Conservation (phyloP, 805 yeast species). For the Lachancea kluyveri region DNA sequence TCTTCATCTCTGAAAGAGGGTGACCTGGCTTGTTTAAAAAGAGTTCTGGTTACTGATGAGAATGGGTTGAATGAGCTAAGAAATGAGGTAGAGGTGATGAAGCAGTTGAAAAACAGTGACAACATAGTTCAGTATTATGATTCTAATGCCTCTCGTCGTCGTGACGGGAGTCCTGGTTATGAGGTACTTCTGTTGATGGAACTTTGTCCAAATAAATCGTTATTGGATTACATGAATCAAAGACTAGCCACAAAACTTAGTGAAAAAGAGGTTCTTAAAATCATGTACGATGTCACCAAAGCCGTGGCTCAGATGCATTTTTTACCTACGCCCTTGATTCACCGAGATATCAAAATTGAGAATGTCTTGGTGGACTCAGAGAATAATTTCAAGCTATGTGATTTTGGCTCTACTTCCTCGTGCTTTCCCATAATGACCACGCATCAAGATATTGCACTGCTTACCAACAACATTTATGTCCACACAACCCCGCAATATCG, state of each 20-base stretch:
- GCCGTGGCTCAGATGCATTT: conserved; percentile 86
- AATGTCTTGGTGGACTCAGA: conserved; percentile 75
- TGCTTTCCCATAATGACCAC: conserved; percentile 52
- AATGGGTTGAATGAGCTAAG: conserved; percentile 58
- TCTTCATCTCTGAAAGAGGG: conserved; percentile 29
- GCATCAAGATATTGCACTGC: conserved; percentile 67
- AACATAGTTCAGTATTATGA: conserved; percentile 67
- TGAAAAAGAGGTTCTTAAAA: conserved; percentile 71
- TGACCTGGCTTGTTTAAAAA: conserved; percentile 59
- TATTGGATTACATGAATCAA: conserved; percentile 87
- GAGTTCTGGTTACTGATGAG: conserved; percentile 70
- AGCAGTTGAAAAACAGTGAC: conserved; percentile 47
- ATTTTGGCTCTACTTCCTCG: conserved; percentile 80
- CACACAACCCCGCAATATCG: conserved; percentile 96
- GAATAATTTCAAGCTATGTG: conserved; percentile 76
- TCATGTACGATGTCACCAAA: conserved; percentile 73
- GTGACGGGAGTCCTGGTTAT: conserved; percentile 42
- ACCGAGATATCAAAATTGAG: conserved; percentile 91
- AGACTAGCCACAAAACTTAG: conserved; percentile 71
- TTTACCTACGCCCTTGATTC: conserved; percentile 61
- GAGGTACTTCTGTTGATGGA: conserved; percentile 94
- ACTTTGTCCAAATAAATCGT: conserved; percentile 78
- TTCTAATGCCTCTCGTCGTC: conserved; percentile 60
- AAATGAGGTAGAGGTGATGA: conserved; percentile 76
- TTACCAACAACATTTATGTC: conserved; percentile 77